Conservation (phyloP, 306 rosid genomes). For the Castanea sativa region DNA sequence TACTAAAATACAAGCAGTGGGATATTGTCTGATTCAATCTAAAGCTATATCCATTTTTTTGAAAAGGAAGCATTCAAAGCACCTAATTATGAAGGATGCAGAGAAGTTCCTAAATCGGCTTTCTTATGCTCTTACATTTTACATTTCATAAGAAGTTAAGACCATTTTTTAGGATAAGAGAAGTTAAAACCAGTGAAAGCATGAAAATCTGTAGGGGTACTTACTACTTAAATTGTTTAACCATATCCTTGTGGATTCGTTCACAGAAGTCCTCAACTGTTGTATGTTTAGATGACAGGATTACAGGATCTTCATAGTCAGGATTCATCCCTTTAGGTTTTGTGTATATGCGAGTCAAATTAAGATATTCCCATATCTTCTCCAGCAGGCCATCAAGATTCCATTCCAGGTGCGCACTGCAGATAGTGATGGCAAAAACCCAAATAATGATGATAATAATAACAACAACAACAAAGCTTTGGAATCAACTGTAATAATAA, state of each 20-base stretch:
- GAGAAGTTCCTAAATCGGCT: background rate
- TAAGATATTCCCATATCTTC: constrained; percentile 88
- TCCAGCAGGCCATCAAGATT: constrained; percentile 97
- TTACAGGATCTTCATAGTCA: constrained; percentile 97
- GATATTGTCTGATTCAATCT: background rate
- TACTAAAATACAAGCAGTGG: background rate
- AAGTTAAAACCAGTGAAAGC: constrained; percentile 2
- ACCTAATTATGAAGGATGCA: background rate
- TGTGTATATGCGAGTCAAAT: constrained; percentile 88
- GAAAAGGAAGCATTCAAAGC: background rate
- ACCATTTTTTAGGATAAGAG: background rate
- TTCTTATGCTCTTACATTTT: background rate
- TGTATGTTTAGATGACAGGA: constrained; percentile 80
- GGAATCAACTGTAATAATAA: background rate
- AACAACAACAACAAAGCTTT: background rate
- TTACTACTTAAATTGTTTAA: constrained; percentile 92
- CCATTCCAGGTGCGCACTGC: constrained; percentile 98
- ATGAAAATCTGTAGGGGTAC: constrained; percentile 28
- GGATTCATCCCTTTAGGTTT: constrained; percentile 99
- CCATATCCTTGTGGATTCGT: constrained; percentile 92
- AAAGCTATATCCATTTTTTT: background rate
- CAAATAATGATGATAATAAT: constrained; percentile 1
- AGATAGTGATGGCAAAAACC: constrained; percentile 32
- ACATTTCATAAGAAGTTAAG: background rate
- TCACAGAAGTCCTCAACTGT: constrained; percentile 92